These are phyloP conservation scores for Ramaria rubella DNA, from an alignment of 768 basidiomycete genomes.

Conservation along the genomic window DNA sequence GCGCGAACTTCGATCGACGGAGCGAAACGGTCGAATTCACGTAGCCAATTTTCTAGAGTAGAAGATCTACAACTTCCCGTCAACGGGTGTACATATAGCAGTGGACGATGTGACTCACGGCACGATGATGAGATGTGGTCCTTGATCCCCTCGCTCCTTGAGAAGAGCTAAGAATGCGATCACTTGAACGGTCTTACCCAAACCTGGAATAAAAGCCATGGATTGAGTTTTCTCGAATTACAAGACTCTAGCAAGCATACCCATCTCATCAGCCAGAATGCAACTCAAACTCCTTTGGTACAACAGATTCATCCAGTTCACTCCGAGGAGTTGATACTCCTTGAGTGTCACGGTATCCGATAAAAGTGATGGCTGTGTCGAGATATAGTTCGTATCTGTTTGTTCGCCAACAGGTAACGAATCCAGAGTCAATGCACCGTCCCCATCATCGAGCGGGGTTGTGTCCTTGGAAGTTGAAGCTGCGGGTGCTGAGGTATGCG, in stretches of 20 bases:
- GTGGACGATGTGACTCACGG: constrained; percentile 56
- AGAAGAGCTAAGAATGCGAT: constrained; percentile 93
- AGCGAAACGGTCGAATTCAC: constrained; percentile 90
- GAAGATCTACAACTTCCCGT: constrained; percentile 57
- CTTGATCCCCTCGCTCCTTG: constrained; percentile 68
- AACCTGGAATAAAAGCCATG: constrained; percentile 53
- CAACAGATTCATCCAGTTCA: constrained; percentile 93
- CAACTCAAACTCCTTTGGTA: constrained; percentile 79
- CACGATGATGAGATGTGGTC: constrained; percentile 91
- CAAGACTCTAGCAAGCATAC: constrained; percentile 55
- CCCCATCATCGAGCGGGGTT: constrained; percentile 33
- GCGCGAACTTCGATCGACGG: constrained; percentile 80
- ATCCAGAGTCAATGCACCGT: constrained; percentile 56
- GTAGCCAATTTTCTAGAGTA: constrained; percentile 96
- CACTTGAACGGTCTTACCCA: constrained; percentile 98
- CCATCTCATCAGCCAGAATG: constrained; percentile 99
- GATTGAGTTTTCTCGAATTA: too few relatives aligned
- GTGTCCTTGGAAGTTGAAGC: constrained; percentile 14
- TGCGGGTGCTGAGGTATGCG: constrained; percentile 28
- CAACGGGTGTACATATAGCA: neutral
- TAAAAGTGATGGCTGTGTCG: constrained; percentile 64
- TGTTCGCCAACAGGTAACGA: constrained; percentile 31
- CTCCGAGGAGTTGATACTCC: constrained; percentile 94
- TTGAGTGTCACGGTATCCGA: constrained; percentile 71
- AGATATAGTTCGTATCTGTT: constrained; percentile 52